These are phyloP conservation scores for Salix brachista DNA, from an alignment of 345 rosid genomes.

Conservation along the genomic window DNA sequence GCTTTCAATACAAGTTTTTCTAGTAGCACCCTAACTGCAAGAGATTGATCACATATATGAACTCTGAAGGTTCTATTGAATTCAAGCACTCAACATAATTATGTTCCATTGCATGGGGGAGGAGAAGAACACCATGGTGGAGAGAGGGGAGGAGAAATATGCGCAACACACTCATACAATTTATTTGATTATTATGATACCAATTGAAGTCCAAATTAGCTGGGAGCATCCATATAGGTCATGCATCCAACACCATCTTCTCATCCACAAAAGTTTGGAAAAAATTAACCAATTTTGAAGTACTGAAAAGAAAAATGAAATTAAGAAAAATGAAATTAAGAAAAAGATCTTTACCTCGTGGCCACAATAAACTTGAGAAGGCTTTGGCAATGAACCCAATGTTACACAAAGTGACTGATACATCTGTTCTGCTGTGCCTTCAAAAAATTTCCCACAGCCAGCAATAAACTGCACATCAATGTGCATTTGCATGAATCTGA, in stretches of 20 bases:
- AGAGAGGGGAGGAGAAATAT: no score
- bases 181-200: no score
- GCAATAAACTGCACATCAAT: conserved; percentile 61
- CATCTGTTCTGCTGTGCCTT: conserved; percentile 97
- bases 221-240: no score
- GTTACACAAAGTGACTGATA: conserved; percentile 84
- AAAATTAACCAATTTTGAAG: not conserved
- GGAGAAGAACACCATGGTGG: no score
- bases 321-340: not conserved
- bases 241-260: not conserved
- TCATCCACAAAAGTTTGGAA: not conserved
- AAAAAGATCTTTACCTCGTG: conserved; percentile 60
- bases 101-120: no score
- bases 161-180: no score
- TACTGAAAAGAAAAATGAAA: not conserved
- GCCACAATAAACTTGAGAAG: conserved; percentile 82
- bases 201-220: no score
- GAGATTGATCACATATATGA: no score
- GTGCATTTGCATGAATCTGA: not conserved
- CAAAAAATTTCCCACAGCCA: conserved; percentile 87
- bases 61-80: no score
- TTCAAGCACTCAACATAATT: no score
- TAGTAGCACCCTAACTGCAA: no score
- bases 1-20: no score
- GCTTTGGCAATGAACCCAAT: conserved; percentile 78